Conservation (phyloP, 371 early-diverging fungal species). For the Smittium mucronatum region DNA sequence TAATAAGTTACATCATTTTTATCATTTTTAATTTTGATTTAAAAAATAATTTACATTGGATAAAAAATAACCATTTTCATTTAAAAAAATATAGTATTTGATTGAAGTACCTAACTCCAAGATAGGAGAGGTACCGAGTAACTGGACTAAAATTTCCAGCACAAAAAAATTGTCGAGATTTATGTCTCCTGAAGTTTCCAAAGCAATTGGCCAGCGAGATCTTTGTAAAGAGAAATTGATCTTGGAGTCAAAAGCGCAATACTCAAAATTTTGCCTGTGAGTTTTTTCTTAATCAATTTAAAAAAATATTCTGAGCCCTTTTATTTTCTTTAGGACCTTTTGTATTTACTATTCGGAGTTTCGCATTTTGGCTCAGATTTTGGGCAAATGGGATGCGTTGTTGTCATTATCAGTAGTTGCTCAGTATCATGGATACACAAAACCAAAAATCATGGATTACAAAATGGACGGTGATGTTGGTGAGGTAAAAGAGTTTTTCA, state of each 20-base stretch:
- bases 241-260: neutral
- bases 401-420: slow-evolving; percentile 53
- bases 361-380: slow-evolving; percentile 41
- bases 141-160: slow-evolving; percentile 66
- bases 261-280: neutral
- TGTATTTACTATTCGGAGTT: slow-evolving; percentile 47
- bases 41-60: no score
- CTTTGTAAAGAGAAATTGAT: slow-evolving; percentile 38
- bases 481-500: slow-evolving; percentile 29
- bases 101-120: slow-evolving; percentile 47
- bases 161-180: slow-evolving; percentile 72
- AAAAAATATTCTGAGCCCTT: neutral
- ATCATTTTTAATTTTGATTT: slow-evolving; percentile 12
- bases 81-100: slow-evolving; percentile 23
- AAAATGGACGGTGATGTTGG: slow-evolving; percentile 25
- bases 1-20: neutral
- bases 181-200: slow-evolving; percentile 55
- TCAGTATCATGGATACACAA: slow-evolving; percentile 49
- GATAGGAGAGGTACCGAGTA: slow-evolving; percentile 42
- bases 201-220: slow-evolving; percentile 53
- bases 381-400: slow-evolving; percentile 64
- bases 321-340: slow-evolving; percentile 17
- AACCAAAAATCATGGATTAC: slow-evolving; percentile 45
- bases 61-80: no score
- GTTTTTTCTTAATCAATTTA: neutral